Evolutionary conservation across 768 basidiomycete species (phyloP), one percentile per base, ranked within the genome.

Genomic region (Phylloporus sp.): DNA sequence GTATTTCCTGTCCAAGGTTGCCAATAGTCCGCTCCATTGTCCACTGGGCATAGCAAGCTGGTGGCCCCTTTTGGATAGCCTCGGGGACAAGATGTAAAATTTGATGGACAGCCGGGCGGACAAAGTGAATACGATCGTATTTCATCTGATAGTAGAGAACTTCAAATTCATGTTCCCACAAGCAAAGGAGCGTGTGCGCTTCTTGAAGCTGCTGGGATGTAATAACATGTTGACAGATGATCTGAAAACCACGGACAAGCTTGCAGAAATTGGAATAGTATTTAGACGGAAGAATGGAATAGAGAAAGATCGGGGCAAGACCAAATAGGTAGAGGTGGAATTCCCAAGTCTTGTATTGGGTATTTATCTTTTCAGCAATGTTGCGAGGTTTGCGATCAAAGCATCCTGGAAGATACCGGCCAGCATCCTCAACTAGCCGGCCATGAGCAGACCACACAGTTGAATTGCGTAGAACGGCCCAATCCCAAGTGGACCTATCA

Each of bases 121-220:
- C 32, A 43, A 70, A 62, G 42, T 72, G 70, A 6, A 72, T 16
- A 4, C 55, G 62, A 38, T 66, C 56, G 5, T 18, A 26, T 2
- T 44, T 20, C 1, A 55, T 58, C 22, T 67, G 62, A 39, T 55
- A 58, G 42, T 70, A 73, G 1, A 69, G 22, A 1, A 26, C 6
- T 47, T 73, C 65, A 46, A 64, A 72, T 15, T 67, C 67, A 2
- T 41, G 41, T 2, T 57, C 50, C 51, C 64, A 70, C 12, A 62
- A 38, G 10, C 36, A 29, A 1, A 69, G 40, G 0, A 57, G 27
- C 0, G 15, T 3, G 28, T 59, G 42, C 62, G 35, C 23, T 16
- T 42, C 10, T 26, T 26, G 40, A 4, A 66, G 48, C 5, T 20
- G 32, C 0, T 27, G n/a, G 4, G 24, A 24, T 4, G 39, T 7